Conservation (phyloP, 306 rosid species). For the Hippophae rhamnoides region DNA sequence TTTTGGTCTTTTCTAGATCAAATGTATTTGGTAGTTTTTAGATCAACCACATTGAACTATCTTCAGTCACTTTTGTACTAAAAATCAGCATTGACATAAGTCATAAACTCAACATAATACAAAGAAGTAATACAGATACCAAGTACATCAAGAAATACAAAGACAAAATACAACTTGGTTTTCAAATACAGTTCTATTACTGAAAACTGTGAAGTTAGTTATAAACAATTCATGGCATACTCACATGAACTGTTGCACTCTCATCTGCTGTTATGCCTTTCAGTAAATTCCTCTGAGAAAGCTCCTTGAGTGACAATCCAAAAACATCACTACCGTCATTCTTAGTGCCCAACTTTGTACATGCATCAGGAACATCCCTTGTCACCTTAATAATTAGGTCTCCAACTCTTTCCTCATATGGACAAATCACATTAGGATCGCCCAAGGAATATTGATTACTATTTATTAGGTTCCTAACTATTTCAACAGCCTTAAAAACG, state of each 20-base stretch:
- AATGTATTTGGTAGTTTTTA: too few relatives aligned
- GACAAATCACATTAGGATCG: constrained; percentile 24
- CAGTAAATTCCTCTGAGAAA: constrained; percentile 77
- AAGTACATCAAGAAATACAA: too few relatives aligned
- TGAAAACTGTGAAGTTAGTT: too few relatives aligned
- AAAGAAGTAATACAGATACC: too few relatives aligned
- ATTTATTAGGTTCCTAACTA: constrained; percentile 44
- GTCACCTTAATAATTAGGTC: constrained; percentile 66
- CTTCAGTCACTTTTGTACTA: too few relatives aligned
- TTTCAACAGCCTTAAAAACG: constrained; percentile 69
- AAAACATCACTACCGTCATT: constrained; percentile 78
- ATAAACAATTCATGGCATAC: constrained; percentile 11
- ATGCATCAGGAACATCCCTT: constrained; percentile 74
- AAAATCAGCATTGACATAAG: too few relatives aligned
- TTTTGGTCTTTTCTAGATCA: too few relatives aligned
- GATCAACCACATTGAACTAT: too few relatives aligned
- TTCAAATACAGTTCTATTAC: too few relatives aligned
- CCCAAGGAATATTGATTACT: constrained; percentile 26
- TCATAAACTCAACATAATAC: too few relatives aligned
- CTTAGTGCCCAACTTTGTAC: constrained; percentile 69
- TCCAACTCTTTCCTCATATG: constrained; percentile 58
- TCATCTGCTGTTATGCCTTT: constrained; percentile 99
- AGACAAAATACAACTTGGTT: too few relatives aligned
- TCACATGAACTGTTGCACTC: constrained; percentile 96
- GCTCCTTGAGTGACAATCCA: constrained; percentile 56